Base-by-base conservation (phyloP, 179 eudicot genomes). In the Beta corolliflora region DNA sequence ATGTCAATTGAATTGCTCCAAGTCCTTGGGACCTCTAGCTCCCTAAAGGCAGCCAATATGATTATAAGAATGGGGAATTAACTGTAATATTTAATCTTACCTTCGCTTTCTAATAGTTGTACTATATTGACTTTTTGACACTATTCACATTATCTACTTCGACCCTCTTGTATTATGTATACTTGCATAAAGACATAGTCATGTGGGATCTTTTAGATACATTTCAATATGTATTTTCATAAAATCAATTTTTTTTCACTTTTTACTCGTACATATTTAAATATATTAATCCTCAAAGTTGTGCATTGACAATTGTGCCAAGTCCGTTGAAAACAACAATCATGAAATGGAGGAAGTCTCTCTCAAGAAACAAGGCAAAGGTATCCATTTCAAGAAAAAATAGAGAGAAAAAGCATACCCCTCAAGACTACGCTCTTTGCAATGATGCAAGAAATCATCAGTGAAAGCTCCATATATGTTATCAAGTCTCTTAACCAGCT, bases 21-120 rank as follows among this genome's bases (percentile, higher is more conserved):
- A 56, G 81, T 82, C 80, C 67, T 87, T 53, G 97, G 97, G 69
- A 91, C 87, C 79, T 89, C 95, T 74, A 91, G 77, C 45, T 83
- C 82, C 82, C 97, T 91, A 75, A 63, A 67, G 5, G 21, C 18
- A 70, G 59, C 19, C 54, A 25, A 83, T 11, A 55, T 66, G 18
- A 21, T 19, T 59, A 13, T 0, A 8, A 64, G n/a, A 29, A 55
- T 15, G 4, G 70, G 16, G 16, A 0, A 31, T 8, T n/a, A 56
- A 3, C 41, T 56, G 44, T 13, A 16, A 12, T 19, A 70, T 6
- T 11, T 21, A 36, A n/a, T 15, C 53, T 29, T 29, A 12, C 15
- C 76, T 25, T 25, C 29, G 29, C 29, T 25, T 25, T 25, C 0
- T 25, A 25, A 25, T 25, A 25, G 29, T 25, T 25, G 29, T 25